Evolutionary conservation across 371 early-diverging fungal species (phyloP).

Genomic region (Smittium mucronatum): DNA sequence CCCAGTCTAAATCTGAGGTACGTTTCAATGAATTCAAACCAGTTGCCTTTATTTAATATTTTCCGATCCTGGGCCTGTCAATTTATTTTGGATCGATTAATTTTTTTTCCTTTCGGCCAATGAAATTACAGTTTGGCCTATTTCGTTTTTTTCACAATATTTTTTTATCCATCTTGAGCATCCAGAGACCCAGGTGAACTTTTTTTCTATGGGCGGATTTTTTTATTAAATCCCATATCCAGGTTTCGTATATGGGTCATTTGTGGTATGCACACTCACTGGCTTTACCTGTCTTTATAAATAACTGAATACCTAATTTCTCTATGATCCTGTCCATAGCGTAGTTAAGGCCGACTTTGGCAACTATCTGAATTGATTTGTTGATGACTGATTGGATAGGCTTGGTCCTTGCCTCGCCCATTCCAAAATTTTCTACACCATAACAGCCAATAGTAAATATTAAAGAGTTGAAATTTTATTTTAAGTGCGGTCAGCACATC

Average conservation of each 20-base stretch:
- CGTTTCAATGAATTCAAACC: not conserved
- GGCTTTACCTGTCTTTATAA: not conserved
- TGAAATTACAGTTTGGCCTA: not conserved
- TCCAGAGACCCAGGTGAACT: not conserved
- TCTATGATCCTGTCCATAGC: not conserved
- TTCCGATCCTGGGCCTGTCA: not conserved
- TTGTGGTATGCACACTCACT: not conserved
- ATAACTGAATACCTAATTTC: not conserved
- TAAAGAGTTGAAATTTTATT: not conserved
- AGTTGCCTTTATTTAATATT: not conserved
- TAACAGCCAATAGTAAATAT: not conserved
- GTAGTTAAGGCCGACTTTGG: not conserved
- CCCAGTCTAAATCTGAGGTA: not conserved
- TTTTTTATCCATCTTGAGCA: conserved; percentile 5
- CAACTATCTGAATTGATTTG: not conserved
- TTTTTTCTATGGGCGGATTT: not conserved
- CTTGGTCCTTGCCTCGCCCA: not conserved
- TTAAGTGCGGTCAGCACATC: conserved; percentile 1
- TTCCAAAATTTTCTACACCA: not conserved
- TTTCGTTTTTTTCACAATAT: not conserved
- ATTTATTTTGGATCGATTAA: not conserved
- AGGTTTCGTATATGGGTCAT: not conserved
- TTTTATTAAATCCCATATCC: not conserved
- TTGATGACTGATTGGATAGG: not conserved
- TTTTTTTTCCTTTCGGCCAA: conserved; percentile 5